Base-by-base conservation (phyloP, 139 green algal genomes). In the Tetraselmis chui region DNA sequence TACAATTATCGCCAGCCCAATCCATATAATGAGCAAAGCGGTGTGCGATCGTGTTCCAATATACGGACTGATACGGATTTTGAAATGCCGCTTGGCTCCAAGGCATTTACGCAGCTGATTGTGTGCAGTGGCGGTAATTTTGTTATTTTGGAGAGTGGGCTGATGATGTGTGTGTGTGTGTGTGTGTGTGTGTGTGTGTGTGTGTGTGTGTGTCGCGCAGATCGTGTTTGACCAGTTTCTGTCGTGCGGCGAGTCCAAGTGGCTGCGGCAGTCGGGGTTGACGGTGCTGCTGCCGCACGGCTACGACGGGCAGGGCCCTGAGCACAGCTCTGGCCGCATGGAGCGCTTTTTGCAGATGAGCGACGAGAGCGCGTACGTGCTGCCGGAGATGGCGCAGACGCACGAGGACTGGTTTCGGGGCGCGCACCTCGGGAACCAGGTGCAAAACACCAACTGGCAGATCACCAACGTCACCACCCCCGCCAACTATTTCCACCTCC, bases 401-500 rank as follows among this genome's bases (percentile, higher is more conserved):
- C 45, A 5, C 11, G 45, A 67, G 45, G 84, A 96, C 83, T 98
- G 94, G 94, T 96, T 96, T 79, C 82, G 86, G 0, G 94, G 94
- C 30, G 90, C 88, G 23, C 94, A 98, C 90, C 86, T 98, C 79
- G 94, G 94, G 76, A 90, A 82, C 0, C 94, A 96, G 87, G 93
- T 97, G 74, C 96, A 99, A 89, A 79, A 82, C 23, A 84, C 84
- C 89, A 99, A 99, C 91, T 98, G 94, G 94, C 93, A 97, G 87
- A 81, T 99, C 0, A 91, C 95, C 79, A 99, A 99, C 90, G 91
- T 90, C 83, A 98, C 96, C 32, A 99, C 96, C 23, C 96, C 96
- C 1, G 96, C 94, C 78, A 99, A 99, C 88, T 99, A 99, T 92
- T 99, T 98, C 93, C 95, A 98, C 79, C 88, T 98, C 31, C 92